Conservation (phyloP, 2,329 filamentous ascomycete species). For the Periconia sp. region DNA sequence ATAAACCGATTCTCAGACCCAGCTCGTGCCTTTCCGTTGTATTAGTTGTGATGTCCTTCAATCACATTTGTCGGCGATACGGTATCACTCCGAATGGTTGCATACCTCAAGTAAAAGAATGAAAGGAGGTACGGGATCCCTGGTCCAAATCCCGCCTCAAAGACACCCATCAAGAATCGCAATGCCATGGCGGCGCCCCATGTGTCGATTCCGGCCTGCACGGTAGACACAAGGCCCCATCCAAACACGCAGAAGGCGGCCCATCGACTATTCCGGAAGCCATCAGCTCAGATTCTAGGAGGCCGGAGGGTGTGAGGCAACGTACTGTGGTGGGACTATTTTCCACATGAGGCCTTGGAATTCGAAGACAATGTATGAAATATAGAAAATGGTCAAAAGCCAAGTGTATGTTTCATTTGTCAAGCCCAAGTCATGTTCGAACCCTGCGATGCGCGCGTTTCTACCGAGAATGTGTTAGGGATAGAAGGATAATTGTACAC, state of each 20-base stretch:
- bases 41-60: no score
- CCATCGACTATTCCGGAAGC: constrained; percentile 19
- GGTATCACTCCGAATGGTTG: no score
- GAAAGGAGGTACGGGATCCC: constrained; percentile 55
- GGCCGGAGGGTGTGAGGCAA: no score
- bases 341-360: constrained; percentile 43
- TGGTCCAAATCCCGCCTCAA: constrained; percentile 49
- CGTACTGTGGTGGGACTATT: constrained; percentile 33
- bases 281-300: neutral
- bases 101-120: constrained; percentile 56
- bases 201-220: constrained; percentile 31
- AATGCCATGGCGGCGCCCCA: constrained; percentile 39
- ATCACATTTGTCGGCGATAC: no score
- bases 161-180: constrained; percentile 39
- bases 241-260: constrained; percentile 37
- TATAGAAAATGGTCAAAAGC: constrained; percentile 44
- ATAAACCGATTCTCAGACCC: constrained; percentile 59
- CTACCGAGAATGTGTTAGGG: constrained; percentile 6
- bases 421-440: constrained; percentile 36
- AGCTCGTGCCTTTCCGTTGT: constrained; percentile 50
- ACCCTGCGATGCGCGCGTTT: constrained; percentile 46
- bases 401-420: constrained; percentile 31
- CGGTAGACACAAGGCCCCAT: constrained; percentile 38
- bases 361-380: constrained; percentile 42
- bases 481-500: neutral